These are phyloP conservation scores for Dipteronia sinensis DNA, from an alignment of 345 rosid genomes.

Conservation along the genomic window DNA sequence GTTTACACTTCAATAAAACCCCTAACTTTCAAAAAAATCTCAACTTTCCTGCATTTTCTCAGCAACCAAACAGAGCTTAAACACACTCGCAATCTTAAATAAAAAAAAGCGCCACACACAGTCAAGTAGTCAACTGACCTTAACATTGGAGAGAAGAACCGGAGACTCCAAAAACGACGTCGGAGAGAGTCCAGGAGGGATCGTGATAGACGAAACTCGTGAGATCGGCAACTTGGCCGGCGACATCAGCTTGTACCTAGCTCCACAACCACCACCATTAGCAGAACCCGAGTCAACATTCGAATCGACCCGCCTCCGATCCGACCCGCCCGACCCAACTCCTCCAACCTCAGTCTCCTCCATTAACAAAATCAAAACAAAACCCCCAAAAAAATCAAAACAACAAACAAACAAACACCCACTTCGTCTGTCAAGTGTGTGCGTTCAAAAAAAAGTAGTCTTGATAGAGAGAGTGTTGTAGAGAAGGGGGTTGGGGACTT, in stretches of 20 bases:
- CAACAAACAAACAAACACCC: neutral
- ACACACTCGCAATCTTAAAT: conserved; percentile 6
- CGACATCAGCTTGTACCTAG: conserved; percentile 93
- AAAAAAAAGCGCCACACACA: neutral
- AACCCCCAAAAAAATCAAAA: neutral
- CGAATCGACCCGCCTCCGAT: conserved; percentile 27
- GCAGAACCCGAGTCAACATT: neutral
- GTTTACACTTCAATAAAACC: neutral
- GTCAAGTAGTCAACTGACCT: conserved; percentile 56
- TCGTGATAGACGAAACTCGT: conserved; percentile 66
- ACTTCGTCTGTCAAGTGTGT: neutral
- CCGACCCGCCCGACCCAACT: conserved; percentile 25
- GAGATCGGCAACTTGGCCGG: conserved; percentile 99
- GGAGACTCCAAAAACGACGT: conserved; percentile 96
- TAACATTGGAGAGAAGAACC: conserved; percentile 82
- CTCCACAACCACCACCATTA: conserved; percentile 45
- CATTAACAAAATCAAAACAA: conserved; percentile 21
- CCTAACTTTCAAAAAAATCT: neutral
- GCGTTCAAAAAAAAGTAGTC: neutral
- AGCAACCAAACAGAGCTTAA: conserved; percentile 17
- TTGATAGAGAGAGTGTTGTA: neutral
- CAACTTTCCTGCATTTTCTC: conserved; percentile 21
- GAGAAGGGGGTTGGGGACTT: too few species aligned
- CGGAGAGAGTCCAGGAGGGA: conserved; percentile 91
- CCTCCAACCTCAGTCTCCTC: conserved; percentile 30